Conservation (phyloP, 2,329 filamentous ascomycete genomes). For the Myriangium duriaei region DNA sequence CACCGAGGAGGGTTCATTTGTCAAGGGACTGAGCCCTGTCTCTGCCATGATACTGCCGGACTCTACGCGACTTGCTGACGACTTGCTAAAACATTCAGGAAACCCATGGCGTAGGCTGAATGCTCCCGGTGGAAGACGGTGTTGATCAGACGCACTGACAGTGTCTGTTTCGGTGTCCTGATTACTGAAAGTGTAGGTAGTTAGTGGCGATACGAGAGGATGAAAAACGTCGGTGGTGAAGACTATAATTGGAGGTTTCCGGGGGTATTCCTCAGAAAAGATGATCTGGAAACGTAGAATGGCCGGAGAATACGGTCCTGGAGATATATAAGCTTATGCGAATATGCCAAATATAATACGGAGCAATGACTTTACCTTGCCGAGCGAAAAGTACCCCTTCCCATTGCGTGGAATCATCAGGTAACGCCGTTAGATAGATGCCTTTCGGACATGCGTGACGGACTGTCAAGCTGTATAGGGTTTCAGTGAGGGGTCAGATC, state of each 20-base stretch:
- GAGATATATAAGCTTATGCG: not conserved
- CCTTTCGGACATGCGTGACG: slow-evolving; percentile 64
- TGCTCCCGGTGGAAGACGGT: slow-evolving; percentile 72
- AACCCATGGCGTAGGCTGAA: slow-evolving; percentile 89
- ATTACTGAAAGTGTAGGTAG: slow-evolving; percentile 87
- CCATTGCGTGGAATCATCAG: slow-evolving; percentile 72
- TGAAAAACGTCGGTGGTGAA: slow-evolving; percentile 93
- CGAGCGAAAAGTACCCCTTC: slow-evolving; percentile 84
- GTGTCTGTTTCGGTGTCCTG: slow-evolving; percentile 62
- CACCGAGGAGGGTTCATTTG: not conserved
- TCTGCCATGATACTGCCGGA: not conserved
- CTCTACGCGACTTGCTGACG: slow-evolving; percentile 13
- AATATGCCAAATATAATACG: too few species aligned
- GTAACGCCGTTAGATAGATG: slow-evolving; percentile 73
- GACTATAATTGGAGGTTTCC: slow-evolving; percentile 67
- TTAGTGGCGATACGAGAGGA: slow-evolving; percentile 79
- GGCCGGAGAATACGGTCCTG: slow-evolving; percentile 79
- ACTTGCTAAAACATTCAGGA: slow-evolving; percentile 65
- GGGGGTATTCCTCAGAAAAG: slow-evolving; percentile 71
- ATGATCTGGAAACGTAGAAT: slow-evolving; percentile 82
- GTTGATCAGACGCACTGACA: slow-evolving; percentile 71
- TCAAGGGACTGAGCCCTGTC: slow-evolving; percentile 2
- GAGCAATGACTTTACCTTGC: slow-evolving; percentile 60
- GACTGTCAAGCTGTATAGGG: not conserved
- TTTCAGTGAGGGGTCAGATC: not conserved